A percentile compares a stretch with the other conserved stretches of the same genome.
phyloP scores from a whole-genome alignment of 2,329 filamentous ascomycete genomes.

The Trichoderma sp. region DNA sequence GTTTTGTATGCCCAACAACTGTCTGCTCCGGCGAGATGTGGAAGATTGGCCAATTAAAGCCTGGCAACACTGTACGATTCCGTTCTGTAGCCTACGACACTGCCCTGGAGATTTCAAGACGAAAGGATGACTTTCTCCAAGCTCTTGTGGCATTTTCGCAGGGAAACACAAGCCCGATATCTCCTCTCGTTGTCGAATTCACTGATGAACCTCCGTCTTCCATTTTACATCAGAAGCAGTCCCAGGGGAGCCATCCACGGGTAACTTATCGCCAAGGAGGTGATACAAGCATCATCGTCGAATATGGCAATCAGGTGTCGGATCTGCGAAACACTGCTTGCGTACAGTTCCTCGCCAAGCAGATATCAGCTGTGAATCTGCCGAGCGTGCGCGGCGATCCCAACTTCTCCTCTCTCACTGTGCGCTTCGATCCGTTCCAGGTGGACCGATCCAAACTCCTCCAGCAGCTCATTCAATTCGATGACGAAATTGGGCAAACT shows the following conservation, averaged over 20 bases:
- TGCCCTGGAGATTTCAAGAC: not conserved
- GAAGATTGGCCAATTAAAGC: not conserved
- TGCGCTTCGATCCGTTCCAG: not conserved
- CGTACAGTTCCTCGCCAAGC: not conserved
- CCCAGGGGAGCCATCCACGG: not conserved
- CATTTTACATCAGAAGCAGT: not conserved
- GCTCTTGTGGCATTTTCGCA: not conserved
- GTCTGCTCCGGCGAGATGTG: not conserved
- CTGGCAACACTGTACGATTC: not conserved
- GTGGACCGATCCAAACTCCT: not conserved
- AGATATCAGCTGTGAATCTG: not conserved
- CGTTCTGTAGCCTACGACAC: not conserved
- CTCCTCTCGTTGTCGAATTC: not conserved
- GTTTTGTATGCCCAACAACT: not conserved
- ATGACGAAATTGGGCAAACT: not conserved
- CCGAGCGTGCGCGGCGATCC: not conserved
- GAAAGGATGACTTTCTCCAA: not conserved
- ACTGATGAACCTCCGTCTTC: not conserved
- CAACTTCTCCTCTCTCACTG: not conserved
- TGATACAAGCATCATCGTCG: not conserved
- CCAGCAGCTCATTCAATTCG: not conserved
- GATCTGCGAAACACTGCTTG: not conserved
- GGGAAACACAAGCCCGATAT: not conserved
- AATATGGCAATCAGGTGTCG: not conserved
- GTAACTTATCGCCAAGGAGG: not conserved